Conservation (phyloP, 176 grass and related monocot genomes). For the Cymbopogon citratus region DNA sequence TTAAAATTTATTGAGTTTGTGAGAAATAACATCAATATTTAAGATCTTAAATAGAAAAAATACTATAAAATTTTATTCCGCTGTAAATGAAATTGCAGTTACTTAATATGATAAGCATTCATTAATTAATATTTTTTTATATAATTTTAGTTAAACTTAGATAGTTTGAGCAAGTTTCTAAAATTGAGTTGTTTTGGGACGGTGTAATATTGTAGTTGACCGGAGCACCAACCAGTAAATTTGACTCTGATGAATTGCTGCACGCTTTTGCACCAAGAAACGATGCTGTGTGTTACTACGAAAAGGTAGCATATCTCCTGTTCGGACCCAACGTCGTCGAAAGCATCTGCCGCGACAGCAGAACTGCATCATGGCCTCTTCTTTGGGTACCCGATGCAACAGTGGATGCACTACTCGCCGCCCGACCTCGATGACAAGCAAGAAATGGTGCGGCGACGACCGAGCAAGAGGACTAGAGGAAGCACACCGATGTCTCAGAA, state of each 20-base stretch:
- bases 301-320: not conserved
- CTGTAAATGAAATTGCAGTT: no score
- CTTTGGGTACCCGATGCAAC: slow-evolving; percentile 34
- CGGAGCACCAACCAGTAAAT: not conserved
- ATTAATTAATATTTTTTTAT: no score
- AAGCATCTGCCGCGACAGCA: not conserved
- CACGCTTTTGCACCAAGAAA: not conserved
- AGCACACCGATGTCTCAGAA: no score
- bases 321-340: not conserved
- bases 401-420: slow-evolving; percentile 27
- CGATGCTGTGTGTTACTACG: not conserved
- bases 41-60: no score
- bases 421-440: slow-evolving; percentile 11
- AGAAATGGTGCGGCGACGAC: not conserved
- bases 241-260: not conserved
- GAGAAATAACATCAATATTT: no score
- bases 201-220: not conserved
- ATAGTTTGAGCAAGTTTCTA: not conserved
- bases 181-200: not conserved
- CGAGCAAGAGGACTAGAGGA: not conserved
- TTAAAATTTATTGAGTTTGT: no score
- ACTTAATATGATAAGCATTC: no score
- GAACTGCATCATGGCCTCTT: slow-evolving; percentile 5
- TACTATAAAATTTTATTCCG: no score
- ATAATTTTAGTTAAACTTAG: not conserved